phyloP scores from a whole-genome alignment of 2,329 filamentous ascomycete species.

The Byssochlamys sp. region DNA sequence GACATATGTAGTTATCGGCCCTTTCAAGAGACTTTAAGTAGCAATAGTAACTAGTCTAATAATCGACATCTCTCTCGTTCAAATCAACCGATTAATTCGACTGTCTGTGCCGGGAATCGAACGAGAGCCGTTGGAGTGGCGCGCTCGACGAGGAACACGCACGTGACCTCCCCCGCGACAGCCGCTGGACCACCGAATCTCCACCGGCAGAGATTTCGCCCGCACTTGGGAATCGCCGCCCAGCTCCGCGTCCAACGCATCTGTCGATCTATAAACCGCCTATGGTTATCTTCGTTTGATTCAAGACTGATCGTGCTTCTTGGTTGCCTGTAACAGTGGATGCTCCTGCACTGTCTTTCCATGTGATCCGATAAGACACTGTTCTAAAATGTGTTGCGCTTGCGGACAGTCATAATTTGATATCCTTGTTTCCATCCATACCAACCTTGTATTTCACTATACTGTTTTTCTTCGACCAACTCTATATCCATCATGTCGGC shows the following conservation, averaged over 20 bases:
- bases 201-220: constrained; percentile 1
- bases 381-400: background rate
- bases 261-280: background rate
- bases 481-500: constrained; percentile 19
- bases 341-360: background rate
- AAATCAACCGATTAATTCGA: background rate
- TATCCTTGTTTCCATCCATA: background rate
- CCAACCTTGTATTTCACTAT: background rate
- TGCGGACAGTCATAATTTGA: background rate
- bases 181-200: constrained; percentile 9
- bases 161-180: constrained; percentile 3
- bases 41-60: too few species aligned
- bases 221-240: background rate
- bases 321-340: background rate
- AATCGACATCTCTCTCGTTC: too few species aligned
- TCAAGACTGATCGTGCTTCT: background rate
- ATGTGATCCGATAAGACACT: background rate
- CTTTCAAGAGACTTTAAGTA: too few species aligned
- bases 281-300: background rate
- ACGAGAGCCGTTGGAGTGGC: constrained; percentile 1
- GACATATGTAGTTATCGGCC: too few species aligned
- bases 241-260: background rate
- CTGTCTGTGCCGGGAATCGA: constrained; percentile 4
- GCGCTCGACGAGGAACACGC: background rate
- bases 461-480: background rate